These are phyloP conservation scores for Termitomyces sp. DNA, from an alignment of 768 basidiomycete species.

Conservation along the genomic window DNA sequence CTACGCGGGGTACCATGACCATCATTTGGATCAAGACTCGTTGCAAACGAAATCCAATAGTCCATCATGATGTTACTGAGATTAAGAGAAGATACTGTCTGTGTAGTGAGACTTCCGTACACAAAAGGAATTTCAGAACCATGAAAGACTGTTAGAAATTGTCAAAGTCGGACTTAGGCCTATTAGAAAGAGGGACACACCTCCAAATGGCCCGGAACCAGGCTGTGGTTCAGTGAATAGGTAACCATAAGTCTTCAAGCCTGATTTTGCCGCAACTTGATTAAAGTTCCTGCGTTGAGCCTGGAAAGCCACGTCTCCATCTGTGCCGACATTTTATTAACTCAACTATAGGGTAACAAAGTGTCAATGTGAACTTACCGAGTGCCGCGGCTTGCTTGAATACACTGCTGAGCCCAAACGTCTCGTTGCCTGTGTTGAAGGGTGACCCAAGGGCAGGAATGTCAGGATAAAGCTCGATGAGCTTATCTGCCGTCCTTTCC, in stretches of 20 bases:
- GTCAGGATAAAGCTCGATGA: conserved; percentile 36
- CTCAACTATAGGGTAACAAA: background rate
- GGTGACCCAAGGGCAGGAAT: conserved; percentile 36
- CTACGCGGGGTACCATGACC: conserved; percentile 28
- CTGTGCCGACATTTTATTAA: conserved; percentile 1
- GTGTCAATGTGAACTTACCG: conserved; percentile 8
- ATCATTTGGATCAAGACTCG: conserved; percentile 37
- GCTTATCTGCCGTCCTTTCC: conserved; percentile 10
- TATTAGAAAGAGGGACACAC: background rate
- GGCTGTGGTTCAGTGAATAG: conserved; percentile 30
- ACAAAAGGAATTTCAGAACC: conserved; percentile 24
- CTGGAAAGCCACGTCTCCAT: conserved; percentile 30
- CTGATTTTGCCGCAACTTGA: conserved; percentile 23
- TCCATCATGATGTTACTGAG: conserved; percentile 36
- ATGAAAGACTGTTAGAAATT: conserved; percentile 22
- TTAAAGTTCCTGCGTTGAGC: conserved; percentile 27
- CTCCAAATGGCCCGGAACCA: conserved; percentile 1
- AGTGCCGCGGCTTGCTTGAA: conserved; percentile 33
- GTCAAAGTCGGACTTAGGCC: background rate
- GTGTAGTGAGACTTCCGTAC: conserved; percentile 18
- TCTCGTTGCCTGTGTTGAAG: conserved; percentile 38
- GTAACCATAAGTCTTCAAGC: conserved; percentile 29
- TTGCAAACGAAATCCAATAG: conserved; percentile 44
- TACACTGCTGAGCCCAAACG: conserved; percentile 33
- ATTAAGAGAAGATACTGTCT: conserved; percentile 11